Evolutionary conservation across 495 filamentous ascomycete species (phyloP).

Genomic region (Podospora didyma): DNA sequence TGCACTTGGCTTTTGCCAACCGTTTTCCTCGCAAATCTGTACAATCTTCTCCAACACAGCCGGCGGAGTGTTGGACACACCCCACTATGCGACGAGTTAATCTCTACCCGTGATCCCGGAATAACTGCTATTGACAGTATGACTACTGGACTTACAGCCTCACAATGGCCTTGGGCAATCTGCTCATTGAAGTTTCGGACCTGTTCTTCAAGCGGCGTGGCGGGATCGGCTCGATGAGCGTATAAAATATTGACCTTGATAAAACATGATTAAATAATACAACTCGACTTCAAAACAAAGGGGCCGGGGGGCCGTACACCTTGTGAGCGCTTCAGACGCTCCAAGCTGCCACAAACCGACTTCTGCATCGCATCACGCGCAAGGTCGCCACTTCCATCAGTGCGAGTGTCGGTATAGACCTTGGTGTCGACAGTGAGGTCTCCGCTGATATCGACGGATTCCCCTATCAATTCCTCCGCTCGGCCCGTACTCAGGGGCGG

Average conservation of each 20-base stretch:
- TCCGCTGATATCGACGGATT: slow-evolving; percentile 9
- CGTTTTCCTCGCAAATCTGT: slow-evolving; percentile 32
- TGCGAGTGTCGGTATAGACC: background rate
- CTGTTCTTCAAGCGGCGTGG: slow-evolving; percentile 31
- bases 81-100: too few relatives aligned
- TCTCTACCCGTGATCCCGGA: too few relatives aligned
- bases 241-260: slow-evolving; percentile 33
- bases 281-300: too few relatives aligned
- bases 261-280: too few relatives aligned
- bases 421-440: background rate
- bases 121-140: too few relatives aligned
- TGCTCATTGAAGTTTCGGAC: slow-evolving; percentile 29
- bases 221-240: slow-evolving; percentile 31
- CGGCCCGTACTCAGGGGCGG: slow-evolving; percentile 37
- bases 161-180: slow-evolving; percentile 20
- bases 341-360: slow-evolving; percentile 8
- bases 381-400: background rate
- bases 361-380: background rate
- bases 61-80: background rate
- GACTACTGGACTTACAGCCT: too few relatives aligned
- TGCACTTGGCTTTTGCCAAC: slow-evolving; percentile 33
- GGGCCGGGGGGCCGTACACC: too few relatives aligned
- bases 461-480: slow-evolving; percentile 42
- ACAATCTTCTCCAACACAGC: slow-evolving; percentile 19
- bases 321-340: slow-evolving; percentile 22